These are phyloP conservation scores for Cyanidium caldarium DNA, from an alignment of 23 red algal genomes.

Conservation along the genomic window DNA sequence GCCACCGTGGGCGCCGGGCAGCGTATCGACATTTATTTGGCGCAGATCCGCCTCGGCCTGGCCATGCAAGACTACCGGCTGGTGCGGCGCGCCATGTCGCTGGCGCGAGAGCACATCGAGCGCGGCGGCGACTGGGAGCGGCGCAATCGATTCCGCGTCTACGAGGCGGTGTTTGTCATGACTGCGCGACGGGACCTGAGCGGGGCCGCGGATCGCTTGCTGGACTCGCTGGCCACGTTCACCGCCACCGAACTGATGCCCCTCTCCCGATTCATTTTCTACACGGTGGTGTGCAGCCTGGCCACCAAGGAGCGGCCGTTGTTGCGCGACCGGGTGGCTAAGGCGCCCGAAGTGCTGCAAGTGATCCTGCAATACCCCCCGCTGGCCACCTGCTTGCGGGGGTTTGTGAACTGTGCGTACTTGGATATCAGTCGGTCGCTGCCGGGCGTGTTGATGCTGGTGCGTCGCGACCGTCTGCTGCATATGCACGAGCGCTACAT, in stretches of 20 bases:
- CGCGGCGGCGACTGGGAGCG: slow-evolving; percentile 96
- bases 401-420: slow-evolving; percentile 77
- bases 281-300: slow-evolving; percentile 71
- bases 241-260: slow-evolving; percentile 70
- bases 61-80: slow-evolving; percentile 34
- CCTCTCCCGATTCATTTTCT: slow-evolving; percentile 60
- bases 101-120: slow-evolving; percentile 58
- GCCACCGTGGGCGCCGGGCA: slow-evolving; percentile 73
- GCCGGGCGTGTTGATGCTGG: slow-evolving; percentile 42
- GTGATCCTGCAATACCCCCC: slow-evolving; percentile 42
- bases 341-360: slow-evolving; percentile 67
- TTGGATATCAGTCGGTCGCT: slow-evolving; percentile 39
- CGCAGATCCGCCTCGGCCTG: slow-evolving; percentile 62
- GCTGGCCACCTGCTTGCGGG: slow-evolving; percentile 37
- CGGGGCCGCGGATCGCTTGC: slow-evolving; percentile 42
- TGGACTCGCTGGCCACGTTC: slow-evolving; percentile 88
- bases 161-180: slow-evolving; percentile 62
- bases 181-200: slow-evolving; percentile 37
- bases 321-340: slow-evolving; percentile 45
- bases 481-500: slow-evolving; percentile 47
- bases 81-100: slow-evolving; percentile 24
- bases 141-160: slow-evolving; percentile 92
- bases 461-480: slow-evolving; percentile 42
- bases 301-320: slow-evolving; percentile 72
- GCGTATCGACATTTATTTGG: slow-evolving; percentile 75